Conservation (phyloP, 805 yeast genomes). For the Diddensiella caesifluorescens region DNA sequence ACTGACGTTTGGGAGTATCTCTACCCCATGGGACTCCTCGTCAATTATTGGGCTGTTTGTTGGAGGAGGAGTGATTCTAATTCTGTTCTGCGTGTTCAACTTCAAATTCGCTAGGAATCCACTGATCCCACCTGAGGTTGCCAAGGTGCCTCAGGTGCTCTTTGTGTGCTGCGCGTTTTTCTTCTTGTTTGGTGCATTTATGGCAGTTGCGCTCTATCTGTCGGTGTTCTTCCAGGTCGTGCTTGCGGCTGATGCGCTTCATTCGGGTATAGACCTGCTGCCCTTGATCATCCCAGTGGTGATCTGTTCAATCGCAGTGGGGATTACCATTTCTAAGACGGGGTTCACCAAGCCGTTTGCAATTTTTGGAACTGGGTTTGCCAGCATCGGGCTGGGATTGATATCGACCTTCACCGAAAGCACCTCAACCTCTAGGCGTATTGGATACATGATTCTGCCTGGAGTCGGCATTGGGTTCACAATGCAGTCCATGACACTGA, state of each 20-base stretch:
- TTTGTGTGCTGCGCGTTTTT: conserved; percentile 37
- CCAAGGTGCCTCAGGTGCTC: conserved; percentile 10
- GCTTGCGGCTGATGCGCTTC: conserved; percentile 35
- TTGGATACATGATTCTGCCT: conserved; percentile 42
- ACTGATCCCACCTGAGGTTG: conserved; percentile 29
- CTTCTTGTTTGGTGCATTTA: conserved; percentile 45
- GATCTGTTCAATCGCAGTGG: conserved; percentile 38
- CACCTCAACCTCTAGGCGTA: conserved; percentile 33
- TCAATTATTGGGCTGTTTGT: conserved; percentile 42
- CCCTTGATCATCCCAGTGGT: conserved; percentile 44
- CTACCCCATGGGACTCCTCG: conserved; percentile 49
- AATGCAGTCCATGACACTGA: conserved; percentile 41
- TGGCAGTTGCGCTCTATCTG: conserved; percentile 40
- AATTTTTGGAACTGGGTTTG: conserved; percentile 34
- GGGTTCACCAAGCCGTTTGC: conserved; percentile 42
- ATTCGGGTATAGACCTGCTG: conserved; percentile 39
- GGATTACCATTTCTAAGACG: conserved; percentile 40
- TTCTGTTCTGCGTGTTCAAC: conserved; percentile 33
- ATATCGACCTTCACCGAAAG: conserved; percentile 37
- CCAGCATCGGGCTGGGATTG: conserved; percentile 42
- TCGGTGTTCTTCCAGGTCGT: conserved; percentile 47
- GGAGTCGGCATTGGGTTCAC: conserved; percentile 45
- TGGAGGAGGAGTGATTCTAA: conserved; percentile 40
- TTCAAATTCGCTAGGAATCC: conserved; percentile 37
- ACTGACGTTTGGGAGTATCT: conserved; percentile 43